phyloP scores from a whole-genome alignment of 2,329 filamentous ascomycete genomes.

The Arthrinium phaeospermum region DNA sequence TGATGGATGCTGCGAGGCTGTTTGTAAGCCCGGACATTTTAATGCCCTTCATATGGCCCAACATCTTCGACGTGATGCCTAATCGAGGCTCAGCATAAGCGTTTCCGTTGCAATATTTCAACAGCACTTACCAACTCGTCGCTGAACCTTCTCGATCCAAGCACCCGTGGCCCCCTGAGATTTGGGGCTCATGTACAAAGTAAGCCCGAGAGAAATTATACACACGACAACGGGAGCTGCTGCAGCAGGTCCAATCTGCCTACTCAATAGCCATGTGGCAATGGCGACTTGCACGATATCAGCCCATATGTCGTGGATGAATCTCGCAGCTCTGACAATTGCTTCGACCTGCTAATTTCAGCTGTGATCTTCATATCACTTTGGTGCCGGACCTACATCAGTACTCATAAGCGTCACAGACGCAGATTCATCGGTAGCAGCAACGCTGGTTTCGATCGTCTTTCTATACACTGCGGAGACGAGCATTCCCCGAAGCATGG shows the following conservation, averaged over 20 bases:
- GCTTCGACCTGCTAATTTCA: constrained; percentile 40
- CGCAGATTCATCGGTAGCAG: constrained; percentile 38
- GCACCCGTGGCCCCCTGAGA: constrained; percentile 9
- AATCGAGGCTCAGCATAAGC: background rate
- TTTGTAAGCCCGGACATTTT: constrained; percentile 42
- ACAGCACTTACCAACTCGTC: constrained; percentile 18
- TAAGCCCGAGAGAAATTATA: constrained; percentile 33
- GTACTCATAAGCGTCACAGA: constrained; percentile 49
- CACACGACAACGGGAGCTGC: constrained; percentile 42
- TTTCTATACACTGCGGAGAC: constrained; percentile 43
- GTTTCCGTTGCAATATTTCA: too few relatives aligned
- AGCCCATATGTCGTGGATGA: constrained; percentile 46
- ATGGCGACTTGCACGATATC: constrained; percentile 42
- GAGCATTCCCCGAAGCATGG: constrained; percentile 39
- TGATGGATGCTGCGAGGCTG: constrained; percentile 26
- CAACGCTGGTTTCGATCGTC: constrained; percentile 37
- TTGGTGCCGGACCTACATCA: constrained; percentile 35
- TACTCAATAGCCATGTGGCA: constrained; percentile 41
- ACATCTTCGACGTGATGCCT: constrained; percentile 31
- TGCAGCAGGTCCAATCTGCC: constrained; percentile 42
- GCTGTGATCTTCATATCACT: too few relatives aligned
- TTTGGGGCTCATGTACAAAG: constrained; percentile 32
- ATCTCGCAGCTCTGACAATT: constrained; percentile 42
- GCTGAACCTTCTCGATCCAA: constrained; percentile 20
- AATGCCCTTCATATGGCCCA: constrained; percentile 45